These are phyloP conservation scores for Chenopodium suecicum DNA, from an alignment of 148 eudicot species.

Conservation along the genomic window DNA sequence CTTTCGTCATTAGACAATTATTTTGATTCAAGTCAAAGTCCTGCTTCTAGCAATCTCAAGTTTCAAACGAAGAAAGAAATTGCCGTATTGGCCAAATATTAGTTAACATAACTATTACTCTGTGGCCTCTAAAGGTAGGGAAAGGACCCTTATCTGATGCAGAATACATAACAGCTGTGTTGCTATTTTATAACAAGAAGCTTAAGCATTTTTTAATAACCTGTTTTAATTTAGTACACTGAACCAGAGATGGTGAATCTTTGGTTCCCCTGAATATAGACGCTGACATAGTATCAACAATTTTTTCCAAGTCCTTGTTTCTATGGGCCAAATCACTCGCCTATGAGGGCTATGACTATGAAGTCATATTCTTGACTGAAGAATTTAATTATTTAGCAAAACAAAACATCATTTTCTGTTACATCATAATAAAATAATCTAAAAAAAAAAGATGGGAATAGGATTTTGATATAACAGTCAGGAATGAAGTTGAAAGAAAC, in stretches of 20 bases:
- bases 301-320: not conserved
- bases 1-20: not conserved
- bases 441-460: too few species aligned
- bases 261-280: not conserved
- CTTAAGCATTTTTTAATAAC: not conserved
- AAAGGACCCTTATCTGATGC: not conserved
- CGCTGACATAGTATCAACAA: not conserved
- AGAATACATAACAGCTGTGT: not conserved
- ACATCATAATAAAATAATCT: too few species aligned
- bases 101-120: not conserved
- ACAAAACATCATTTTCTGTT: too few species aligned
- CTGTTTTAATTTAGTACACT: not conserved
- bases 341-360: not conserved
- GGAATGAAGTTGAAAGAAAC: not conserved
- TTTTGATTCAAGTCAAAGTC: not conserved
- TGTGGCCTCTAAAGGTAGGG: not conserved
- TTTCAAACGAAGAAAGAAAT: not conserved
- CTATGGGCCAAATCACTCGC: not conserved
- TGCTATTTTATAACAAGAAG: not conserved
- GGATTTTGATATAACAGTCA: not conserved
- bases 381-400: too few species aligned
- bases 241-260: not conserved
- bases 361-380: too few species aligned
- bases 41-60: slow-evolving; percentile 5
- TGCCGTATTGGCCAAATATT: not conserved